Evolutionary conservation across 2,329 filamentous ascomycete species (phyloP).

Genomic region (Colletotrichum scovillei): DNA sequence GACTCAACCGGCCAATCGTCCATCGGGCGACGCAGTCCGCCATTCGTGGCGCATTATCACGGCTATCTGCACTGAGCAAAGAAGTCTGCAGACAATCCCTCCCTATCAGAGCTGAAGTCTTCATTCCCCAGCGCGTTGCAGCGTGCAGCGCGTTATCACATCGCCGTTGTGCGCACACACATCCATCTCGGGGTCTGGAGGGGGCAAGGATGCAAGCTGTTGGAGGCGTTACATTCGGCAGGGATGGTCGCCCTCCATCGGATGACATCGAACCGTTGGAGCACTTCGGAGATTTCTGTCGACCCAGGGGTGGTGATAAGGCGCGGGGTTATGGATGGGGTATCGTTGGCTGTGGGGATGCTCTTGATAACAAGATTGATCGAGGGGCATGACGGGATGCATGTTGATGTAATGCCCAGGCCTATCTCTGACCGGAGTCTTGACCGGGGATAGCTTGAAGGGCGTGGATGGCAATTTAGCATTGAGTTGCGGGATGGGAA

Average conservation of each 20-base stretch:
- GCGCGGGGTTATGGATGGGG: conserved; percentile 3
- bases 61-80: not conserved
- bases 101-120: not conserved
- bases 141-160: conserved; percentile 8
- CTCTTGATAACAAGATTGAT: conserved; percentile 4
- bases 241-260: not conserved
- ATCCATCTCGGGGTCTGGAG: not conserved
- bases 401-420: conserved; percentile 21
- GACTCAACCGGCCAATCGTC: not conserved
- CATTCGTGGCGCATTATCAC: not conserved
- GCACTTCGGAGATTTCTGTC: conserved; percentile 1
- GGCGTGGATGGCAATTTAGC: not conserved
- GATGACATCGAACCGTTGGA: conserved; percentile 32
- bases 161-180: not conserved
- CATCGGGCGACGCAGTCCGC: not conserved
- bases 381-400: not conserved
- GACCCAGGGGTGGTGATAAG: conserved; percentile 20
- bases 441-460: not conserved
- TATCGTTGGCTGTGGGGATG: not conserved
- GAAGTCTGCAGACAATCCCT: too few relatives aligned
- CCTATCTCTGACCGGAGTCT: too few relatives aligned
- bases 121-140: not conserved
- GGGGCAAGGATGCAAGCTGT: not conserved
- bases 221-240: not conserved
- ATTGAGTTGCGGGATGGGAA: not conserved